phyloP scores from a whole-genome alignment of 208 protist genomes.

The Wallacemonas sp. region DNA sequence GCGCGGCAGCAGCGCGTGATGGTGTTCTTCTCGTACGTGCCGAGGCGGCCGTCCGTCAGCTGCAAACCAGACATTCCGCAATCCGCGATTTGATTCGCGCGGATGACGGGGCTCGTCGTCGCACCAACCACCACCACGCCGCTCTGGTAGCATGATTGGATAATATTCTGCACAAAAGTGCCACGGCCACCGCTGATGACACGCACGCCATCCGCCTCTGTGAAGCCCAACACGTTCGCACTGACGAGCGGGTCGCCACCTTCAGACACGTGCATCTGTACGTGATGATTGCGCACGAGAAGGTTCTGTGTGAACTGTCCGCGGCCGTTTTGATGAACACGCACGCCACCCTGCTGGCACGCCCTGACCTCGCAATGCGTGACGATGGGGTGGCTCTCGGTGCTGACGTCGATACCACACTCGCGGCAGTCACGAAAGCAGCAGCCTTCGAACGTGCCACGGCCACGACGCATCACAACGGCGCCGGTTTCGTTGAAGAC shows the following conservation, averaged over 20 bases:
- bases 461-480: constrained; percentile 20
- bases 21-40: constrained; percentile 47
- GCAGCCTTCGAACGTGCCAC: constrained; percentile 32
- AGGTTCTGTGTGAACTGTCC: constrained; percentile 32
- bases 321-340: constrained; percentile 14
- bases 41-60: constrained; percentile 17
- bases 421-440: constrained; percentile 17
- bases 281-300: constrained; percentile 22
- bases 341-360: constrained; percentile 25
- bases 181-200: constrained; percentile 34
- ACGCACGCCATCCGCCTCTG: constrained; percentile 30
- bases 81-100: constrained; percentile 28
- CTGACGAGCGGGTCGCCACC: constrained; percentile 34
- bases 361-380: constrained; percentile 16
- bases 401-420: constrained; percentile 26
- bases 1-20: constrained; percentile 19
- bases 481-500: constrained; percentile 21
- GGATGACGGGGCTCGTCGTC: constrained; percentile 19
- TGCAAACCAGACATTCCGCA: constrained; percentile 30
- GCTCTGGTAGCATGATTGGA: constrained; percentile 20
- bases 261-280: constrained; percentile 23
- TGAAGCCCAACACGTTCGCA: constrained; percentile 35
- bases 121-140: constrained; percentile 28
- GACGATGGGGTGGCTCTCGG: constrained; percentile 25
- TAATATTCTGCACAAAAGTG: constrained; percentile 25